phyloP scores from a whole-genome alignment of 768 basidiomycete genomes.

The Xerocomellus amylosporus region DNA sequence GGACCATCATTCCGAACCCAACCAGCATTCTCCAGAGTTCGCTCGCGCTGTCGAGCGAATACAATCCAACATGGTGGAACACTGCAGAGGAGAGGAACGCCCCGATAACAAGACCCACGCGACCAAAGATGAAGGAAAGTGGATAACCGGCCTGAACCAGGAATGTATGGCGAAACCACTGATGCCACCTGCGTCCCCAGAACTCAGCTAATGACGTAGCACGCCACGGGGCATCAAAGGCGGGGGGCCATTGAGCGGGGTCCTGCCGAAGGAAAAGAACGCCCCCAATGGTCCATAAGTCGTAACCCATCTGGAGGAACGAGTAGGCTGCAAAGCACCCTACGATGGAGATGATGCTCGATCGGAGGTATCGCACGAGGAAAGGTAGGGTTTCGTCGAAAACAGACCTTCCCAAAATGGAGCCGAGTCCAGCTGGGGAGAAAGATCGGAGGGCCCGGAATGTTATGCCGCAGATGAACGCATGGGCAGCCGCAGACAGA shows the following conservation, averaged over 20 bases:
- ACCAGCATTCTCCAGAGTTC: neutral
- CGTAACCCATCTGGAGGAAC: neutral
- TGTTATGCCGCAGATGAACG: neutral
- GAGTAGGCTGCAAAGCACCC: neutral
- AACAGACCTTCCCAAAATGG: neutral
- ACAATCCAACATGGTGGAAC: neutral
- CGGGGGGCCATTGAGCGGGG: neutral
- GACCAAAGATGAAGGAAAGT: neutral
- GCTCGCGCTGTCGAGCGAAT: neutral
- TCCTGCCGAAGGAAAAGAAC: neutral
- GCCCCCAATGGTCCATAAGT: neutral
- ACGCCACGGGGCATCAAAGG: neutral
- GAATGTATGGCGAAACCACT: constrained; percentile 3
- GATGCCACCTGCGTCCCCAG: constrained; percentile 4
- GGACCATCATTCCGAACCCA: constrained; percentile 1
- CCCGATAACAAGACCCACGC: neutral
- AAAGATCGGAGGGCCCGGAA: neutral
- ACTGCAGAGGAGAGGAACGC: neutral
- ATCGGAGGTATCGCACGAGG: neutral
- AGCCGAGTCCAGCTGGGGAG: neutral
- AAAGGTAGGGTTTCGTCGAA: neutral
- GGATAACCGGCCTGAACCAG: constrained; percentile 1
- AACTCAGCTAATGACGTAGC: neutral
- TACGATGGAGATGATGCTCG: neutral
- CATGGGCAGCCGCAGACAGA: neutral